Evolutionary conservation across 2,329 filamentous ascomycete species (phyloP).

Genomic region (Myriangium duriaei): DNA sequence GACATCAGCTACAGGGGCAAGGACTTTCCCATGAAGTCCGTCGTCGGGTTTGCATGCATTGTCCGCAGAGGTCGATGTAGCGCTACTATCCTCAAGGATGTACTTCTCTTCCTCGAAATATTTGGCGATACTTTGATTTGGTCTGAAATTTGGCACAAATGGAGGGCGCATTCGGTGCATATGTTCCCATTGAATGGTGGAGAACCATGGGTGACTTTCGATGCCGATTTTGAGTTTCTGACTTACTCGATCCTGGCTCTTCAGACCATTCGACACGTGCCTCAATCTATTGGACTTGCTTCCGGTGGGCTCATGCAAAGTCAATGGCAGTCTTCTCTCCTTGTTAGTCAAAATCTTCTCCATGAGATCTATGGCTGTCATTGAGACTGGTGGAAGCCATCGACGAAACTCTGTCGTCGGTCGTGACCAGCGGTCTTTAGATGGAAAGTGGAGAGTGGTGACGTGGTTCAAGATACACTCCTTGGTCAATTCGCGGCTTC

Average conservation of each 20-base stretch:
- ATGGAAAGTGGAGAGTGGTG: conserved; percentile 58
- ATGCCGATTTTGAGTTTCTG: conserved; percentile 49
- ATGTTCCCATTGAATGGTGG: conserved; percentile 62
- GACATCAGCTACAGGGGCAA: background rate
- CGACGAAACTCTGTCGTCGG: conserved; percentile 33
- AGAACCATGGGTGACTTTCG: conserved; percentile 79
- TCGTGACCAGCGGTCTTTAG: conserved; percentile 37
- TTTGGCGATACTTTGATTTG: conserved; percentile 47
- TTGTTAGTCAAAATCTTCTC: conserved; percentile 59
- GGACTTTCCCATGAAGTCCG: background rate
- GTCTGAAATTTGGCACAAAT: conserved; percentile 59
- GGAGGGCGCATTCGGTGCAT: conserved; percentile 61
- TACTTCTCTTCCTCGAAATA: conserved; percentile 81
- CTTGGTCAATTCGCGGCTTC: conserved; percentile 74
- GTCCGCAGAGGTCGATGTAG: conserved; percentile 2
- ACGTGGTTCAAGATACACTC: conserved; percentile 68
- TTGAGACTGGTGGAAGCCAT: conserved; percentile 43
- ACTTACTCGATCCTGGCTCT: too few species aligned
- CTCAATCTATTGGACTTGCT: background rate
- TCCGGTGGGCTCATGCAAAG: background rate
- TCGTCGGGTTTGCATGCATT: background rate
- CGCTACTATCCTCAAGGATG: conserved; percentile 32
- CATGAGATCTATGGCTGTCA: conserved; percentile 66
- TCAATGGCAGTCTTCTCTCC: conserved; percentile 40
- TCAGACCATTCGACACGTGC: too few species aligned